Evolutionary conservation across 129 eudicot genomes (phyloP), one percentile per base, ranked within the genome.

Genomic region (Pulicaria dysenterica): DNA sequence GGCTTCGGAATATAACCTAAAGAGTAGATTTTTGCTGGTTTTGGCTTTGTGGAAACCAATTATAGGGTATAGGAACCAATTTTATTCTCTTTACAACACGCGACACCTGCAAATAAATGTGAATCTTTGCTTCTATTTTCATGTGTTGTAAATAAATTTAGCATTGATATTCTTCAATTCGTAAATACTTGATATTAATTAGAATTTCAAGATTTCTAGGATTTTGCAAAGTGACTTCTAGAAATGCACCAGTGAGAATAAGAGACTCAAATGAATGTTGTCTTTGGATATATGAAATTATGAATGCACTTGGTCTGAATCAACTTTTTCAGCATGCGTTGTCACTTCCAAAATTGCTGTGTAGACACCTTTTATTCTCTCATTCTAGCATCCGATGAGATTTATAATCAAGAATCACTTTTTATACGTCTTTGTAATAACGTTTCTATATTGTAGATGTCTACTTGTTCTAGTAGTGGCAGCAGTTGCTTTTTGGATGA

Each of bases 381-480:
- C 31, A 24, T 24, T 64, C 13, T 38, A 9, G 10, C 5, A 4
- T 14, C 10, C 9, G 57, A 72, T 72, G 58, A 45, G 47, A 45
- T 72, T 5, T 17, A 60, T 60, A 50, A 60, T 73, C 38, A 73
- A 73, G 44, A 62, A 11, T 53, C 41, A 5, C 16, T 39, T 5
- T 73, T 73, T 37, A 14, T 34, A 62, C 39, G 50, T 19, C 40
- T 17, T 16, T 73, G 71, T 73, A 49, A 17, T 38, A 40, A 48
- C 40, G 54, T 41, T 5, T 63, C 38, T 48, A 11, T 48, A 8
- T 11, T 82, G 62, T 61, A 90, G 94, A 90, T 90, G 94, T 90
- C 97, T 45, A 80, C 66, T 69, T 77, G 79, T 70, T 86, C 87
- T 57, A 81, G 84, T 70, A 84, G 88, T 73, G 78, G 85, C 51